These are phyloP conservation scores for Fomes fomentarius DNA, from an alignment of 1,284 basidiomycete species.

Conservation along the genomic window DNA sequence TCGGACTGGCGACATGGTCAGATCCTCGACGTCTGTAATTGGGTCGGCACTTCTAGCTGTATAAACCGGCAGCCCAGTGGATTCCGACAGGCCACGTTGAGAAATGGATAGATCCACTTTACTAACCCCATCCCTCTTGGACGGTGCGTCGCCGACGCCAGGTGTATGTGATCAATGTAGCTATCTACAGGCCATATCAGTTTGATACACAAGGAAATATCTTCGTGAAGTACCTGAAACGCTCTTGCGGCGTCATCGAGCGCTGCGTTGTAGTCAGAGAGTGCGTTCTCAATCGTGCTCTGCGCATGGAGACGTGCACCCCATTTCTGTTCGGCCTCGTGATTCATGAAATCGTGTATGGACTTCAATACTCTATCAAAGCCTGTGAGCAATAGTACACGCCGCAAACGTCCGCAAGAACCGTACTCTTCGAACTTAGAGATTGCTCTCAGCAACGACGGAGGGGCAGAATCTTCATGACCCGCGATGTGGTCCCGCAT, in stretches of 20 bases:
- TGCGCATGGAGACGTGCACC: constrained; percentile 43
- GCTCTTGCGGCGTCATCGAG: constrained; percentile 49
- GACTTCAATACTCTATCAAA: constrained; percentile 38
- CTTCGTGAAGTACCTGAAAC: constrained; percentile 42
- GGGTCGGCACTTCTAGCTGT: background rate
- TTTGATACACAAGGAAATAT: background rate
- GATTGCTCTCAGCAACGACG: constrained; percentile 45
- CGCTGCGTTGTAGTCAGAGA: constrained; percentile 37
- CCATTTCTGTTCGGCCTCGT: constrained; percentile 45
- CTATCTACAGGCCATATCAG: constrained; percentile 36
- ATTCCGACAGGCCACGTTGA: background rate
- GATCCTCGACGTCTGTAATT: constrained; percentile 20
- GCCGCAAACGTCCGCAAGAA: no score
- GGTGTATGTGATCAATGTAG: constrained; percentile 55
- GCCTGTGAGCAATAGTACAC: background rate
- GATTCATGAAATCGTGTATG: constrained; percentile 45
- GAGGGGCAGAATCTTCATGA: constrained; percentile 48
- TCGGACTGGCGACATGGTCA: constrained; percentile 11
- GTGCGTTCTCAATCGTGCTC: constrained; percentile 40
- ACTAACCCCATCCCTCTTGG: background rate
- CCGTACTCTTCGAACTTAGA: constrained; percentile 46
- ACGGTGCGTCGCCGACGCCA: constrained; percentile 33
- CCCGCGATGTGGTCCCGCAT: constrained; percentile 52
- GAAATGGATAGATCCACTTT: background rate
- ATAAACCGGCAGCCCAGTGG: constrained; percentile 9